Conservation (phyloP, 2,329 filamentous ascomycete genomes). For the Arthrobotrys sphaeroides region DNA sequence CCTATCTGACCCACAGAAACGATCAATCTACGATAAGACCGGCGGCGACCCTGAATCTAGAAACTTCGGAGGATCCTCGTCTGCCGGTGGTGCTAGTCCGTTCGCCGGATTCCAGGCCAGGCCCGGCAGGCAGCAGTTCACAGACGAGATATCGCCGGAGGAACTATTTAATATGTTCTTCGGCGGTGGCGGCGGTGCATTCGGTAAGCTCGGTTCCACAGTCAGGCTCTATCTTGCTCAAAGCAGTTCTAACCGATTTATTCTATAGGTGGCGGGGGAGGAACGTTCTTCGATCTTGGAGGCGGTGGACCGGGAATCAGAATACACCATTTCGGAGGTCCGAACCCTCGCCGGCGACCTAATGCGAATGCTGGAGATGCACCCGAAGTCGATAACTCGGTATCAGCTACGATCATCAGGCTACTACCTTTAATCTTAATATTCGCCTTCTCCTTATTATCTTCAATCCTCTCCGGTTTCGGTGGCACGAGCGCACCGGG, state of each 20-base stretch:
- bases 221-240: slow-evolving; percentile 58
- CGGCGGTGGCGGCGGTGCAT: slow-evolving; percentile 72
- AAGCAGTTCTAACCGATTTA: slow-evolving; percentile 53
- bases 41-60: slow-evolving; percentile 92
- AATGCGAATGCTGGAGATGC: slow-evolving; percentile 66
- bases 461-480: slow-evolving; percentile 72
- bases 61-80: slow-evolving; percentile 69
- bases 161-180: slow-evolving; percentile 98
- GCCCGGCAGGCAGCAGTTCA: slow-evolving; percentile 67
- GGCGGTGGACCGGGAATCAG: slow-evolving; percentile 86
- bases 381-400: slow-evolving; percentile 65
- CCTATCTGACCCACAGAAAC: slow-evolving; percentile 91
- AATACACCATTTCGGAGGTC: slow-evolving; percentile 94
- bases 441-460: slow-evolving; percentile 84
- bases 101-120: slow-evolving; percentile 70
- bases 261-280: slow-evolving; percentile 63
- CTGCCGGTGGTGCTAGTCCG: slow-evolving; percentile 67
- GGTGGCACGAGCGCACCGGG: slow-evolving; percentile 60
- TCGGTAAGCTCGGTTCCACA: slow-evolving; percentile 70
- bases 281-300: slow-evolving; percentile 74
- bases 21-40: slow-evolving; percentile 84
- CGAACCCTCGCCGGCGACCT: slow-evolving; percentile 73
- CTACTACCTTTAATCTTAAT: slow-evolving; percentile 88
- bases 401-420: slow-evolving; percentile 66
- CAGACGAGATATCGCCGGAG: slow-evolving; percentile 93